A percentile compares a stretch with the other conserved stretches of the same genome.
phyloP scores from a whole-genome alignment of 2,329 filamentous ascomycete species.

The Raffaelea albimanens region DNA sequence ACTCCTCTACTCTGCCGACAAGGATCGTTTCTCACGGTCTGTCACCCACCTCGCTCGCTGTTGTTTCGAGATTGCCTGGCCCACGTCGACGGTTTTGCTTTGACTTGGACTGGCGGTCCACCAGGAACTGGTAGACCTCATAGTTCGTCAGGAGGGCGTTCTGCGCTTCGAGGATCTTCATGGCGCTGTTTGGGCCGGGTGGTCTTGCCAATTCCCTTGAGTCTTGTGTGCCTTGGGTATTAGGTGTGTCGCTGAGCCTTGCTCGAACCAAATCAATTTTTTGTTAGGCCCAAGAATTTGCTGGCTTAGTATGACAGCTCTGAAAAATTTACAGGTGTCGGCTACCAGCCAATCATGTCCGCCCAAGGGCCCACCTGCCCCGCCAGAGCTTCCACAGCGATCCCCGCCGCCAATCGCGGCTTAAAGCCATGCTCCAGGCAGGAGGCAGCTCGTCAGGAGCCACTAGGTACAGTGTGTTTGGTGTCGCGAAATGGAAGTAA shows the following conservation, averaged over 20 bases:
- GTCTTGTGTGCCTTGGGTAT: too few relatives aligned
- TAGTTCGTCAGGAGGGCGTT: constrained; percentile 62
- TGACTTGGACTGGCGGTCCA: constrained; percentile 35
- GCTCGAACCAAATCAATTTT: too few relatives aligned
- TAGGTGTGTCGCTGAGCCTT: too few relatives aligned
- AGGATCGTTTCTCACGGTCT: too few relatives aligned
- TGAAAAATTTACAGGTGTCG: not conserved
- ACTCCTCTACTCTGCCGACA: too few relatives aligned
- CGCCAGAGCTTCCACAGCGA: constrained; percentile 3
- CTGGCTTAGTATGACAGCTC: not conserved
- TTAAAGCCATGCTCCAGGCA: not conserved
- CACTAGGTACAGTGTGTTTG: not conserved
- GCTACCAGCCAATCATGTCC: not conserved
- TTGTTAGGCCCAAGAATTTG: not conserved
- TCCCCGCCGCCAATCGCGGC: constrained; percentile 6
- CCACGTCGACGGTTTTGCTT: constrained; percentile 40
- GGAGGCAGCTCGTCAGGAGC: not conserved
- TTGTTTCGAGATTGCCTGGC: constrained; percentile 45
- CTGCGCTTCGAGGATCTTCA: constrained; percentile 66
- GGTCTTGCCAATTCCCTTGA: not conserved
- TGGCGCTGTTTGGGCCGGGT: constrained; percentile 18
- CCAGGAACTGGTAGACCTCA: constrained; percentile 60
- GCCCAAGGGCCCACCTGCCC: constrained; percentile 6
- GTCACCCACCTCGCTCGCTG: constrained; percentile 52
- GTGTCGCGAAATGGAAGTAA: not conserved